Evolutionary conservation across 495 filamentous ascomycete species (phyloP).

Genomic region (Aspergillus affinis): DNA sequence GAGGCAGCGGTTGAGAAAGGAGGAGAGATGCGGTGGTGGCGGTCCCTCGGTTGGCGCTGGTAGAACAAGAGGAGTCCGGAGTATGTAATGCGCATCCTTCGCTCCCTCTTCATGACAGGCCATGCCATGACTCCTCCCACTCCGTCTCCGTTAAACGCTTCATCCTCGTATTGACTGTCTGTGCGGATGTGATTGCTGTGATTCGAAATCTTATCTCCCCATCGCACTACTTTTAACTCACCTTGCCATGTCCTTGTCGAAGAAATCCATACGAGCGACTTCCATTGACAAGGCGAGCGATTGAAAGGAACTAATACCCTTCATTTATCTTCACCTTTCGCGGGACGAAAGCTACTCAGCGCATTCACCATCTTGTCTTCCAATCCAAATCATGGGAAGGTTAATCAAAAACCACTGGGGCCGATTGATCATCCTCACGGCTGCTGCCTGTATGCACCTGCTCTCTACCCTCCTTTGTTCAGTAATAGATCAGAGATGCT

Average conservation of each 20-base stretch:
- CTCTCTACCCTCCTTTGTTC: background rate
- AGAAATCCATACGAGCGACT: constrained; percentile 6
- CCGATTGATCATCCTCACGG: constrained; percentile 83
- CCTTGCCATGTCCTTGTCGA: constrained; percentile 19
- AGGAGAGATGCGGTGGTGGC: constrained; percentile 14
- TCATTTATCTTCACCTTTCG: constrained; percentile 19
- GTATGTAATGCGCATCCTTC: constrained; percentile 19
- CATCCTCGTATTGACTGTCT: constrained; percentile 8
- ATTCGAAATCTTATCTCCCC: constrained; percentile 3
- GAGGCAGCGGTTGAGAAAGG: constrained; percentile 10
- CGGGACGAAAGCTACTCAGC: constrained; percentile 27
- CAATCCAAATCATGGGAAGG: constrained; percentile 70
- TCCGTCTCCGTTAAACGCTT: background rate
- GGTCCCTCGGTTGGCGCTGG: constrained; percentile 13
- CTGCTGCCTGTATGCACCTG: constrained; percentile 71
- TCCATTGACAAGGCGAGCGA: constrained; percentile 8
- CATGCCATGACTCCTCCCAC: constrained; percentile 10
- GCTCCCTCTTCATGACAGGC: background rate
- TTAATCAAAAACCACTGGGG: constrained; percentile 99
- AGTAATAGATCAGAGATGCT: constrained; percentile 14
- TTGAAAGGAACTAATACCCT: background rate
- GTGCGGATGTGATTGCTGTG: constrained; percentile 9
- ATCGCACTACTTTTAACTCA: background rate
- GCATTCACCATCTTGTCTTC: constrained; percentile 9
- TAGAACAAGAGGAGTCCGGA: background rate